Base-by-base conservation (phyloP, 208 protist species). In the Porcisia deanei region DNA sequence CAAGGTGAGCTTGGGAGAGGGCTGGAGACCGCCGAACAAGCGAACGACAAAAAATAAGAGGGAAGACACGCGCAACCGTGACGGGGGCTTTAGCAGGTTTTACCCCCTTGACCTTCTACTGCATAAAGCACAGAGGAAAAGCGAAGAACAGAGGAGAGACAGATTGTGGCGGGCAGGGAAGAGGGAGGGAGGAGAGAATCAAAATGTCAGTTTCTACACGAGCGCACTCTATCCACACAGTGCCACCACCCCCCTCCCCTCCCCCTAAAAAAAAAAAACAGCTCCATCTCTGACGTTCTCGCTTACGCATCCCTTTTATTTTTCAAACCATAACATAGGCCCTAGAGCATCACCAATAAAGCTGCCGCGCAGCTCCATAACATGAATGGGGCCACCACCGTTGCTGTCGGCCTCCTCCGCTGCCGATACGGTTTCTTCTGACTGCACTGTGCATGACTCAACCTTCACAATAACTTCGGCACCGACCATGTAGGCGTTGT, bases 261-360 rank as follows among this genome's bases (percentile, higher is more conserved):
- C 2, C 45, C 18, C 10, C 63, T 10, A 52, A 52, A 14, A 52
- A 52, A 52, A 49, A 52, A 52, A 52, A 0, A 52, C 5, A 52
- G 10, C 5, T 14, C 47, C 47, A 52, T 52, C 47, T 52, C 47
- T 52, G 47, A 52, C 47, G 8, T 52, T 52, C 10, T 18, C 39
- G 37, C 39, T 66, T 41, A 66, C 20, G 20, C 20, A 3, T 49
- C 39, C 12, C 37, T 47, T 22, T 54, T 70, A 22, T 52, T 81
- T 61, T 22, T 89, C 88, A 71, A 94, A 96, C 91, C 92, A 96
- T 55, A 83, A 65, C 22, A 88, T 79, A 1, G 92, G 92, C 2
- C 92, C 92, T 22, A 96, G 83, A 16, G 85, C 88, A 47, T 90
- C 91, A 18, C 89, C 92, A 6, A 87, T 22, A 79, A 93, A 96